Conservation (phyloP, 192 early-diverging fungal species). For the Mortierella claussenii region DNA sequence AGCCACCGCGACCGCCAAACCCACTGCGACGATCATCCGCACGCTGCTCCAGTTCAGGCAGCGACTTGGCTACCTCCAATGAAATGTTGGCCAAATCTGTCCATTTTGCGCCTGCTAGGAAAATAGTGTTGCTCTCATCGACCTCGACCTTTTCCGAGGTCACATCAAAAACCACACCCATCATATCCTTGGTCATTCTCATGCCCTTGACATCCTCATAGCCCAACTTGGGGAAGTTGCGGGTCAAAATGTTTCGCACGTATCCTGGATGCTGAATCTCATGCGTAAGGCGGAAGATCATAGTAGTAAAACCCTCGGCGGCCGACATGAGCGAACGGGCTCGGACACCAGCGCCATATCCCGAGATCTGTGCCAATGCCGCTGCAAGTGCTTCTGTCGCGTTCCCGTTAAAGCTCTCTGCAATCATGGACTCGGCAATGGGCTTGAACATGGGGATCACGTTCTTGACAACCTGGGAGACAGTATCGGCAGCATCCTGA, state of each 20-base stretch:
- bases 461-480: conserved; percentile 75
- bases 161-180: conserved; percentile 89
- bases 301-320: conserved; percentile 82
- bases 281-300: conserved; percentile 75
- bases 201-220: conserved; percentile 83
- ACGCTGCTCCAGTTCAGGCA: conserved; percentile 85
- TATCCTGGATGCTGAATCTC: conserved; percentile 85
- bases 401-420: conserved; percentile 71
- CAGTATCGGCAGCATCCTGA: conserved; percentile 74
- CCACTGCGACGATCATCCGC: conserved; percentile 54
- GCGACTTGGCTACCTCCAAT: conserved; percentile 73
- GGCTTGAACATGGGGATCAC: conserved; percentile 84
- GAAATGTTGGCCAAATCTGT: conserved; percentile 70
- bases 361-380: conserved; percentile 88
- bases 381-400: conserved; percentile 81
- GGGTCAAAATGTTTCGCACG: conserved; percentile 80
- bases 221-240: conserved; percentile 73
- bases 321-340: conserved; percentile 86
- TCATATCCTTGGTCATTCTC: conserved; percentile 85
- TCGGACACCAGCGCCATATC: conserved; percentile 84
- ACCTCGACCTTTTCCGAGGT: conserved; percentile 73
- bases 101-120: conserved; percentile 79
- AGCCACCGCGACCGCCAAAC: conserved; percentile 51
- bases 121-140: conserved; percentile 55
- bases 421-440: conserved; percentile 81